Evolutionary conservation across 2,329 filamentous ascomycete genomes (phyloP).

Genomic region (Lasiodiplodia hormozganensis): DNA sequence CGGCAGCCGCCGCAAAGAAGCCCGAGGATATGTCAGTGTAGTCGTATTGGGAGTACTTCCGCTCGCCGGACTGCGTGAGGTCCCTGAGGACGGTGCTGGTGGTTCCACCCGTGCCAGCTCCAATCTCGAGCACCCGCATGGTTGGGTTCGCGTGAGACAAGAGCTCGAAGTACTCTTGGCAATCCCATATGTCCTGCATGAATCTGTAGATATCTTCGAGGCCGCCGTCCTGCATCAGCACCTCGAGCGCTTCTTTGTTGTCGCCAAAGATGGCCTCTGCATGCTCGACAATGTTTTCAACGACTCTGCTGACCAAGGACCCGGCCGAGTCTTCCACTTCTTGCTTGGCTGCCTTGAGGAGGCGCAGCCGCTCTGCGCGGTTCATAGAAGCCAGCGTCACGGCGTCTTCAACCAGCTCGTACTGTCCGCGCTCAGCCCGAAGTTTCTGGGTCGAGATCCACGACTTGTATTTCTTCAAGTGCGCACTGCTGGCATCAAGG

Average conservation of each 20-base stretch:
- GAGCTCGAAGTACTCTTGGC: constrained; percentile 23
- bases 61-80: constrained; percentile 6
- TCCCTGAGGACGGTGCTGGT: constrained; percentile 25
- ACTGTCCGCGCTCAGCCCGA: too few species aligned
- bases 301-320: constrained; percentile 4
- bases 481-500: neutral
- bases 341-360: neutral
- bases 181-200: constrained; percentile 30
- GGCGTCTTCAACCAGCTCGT: too few species aligned
- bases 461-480: neutral
- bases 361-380: too few species aligned
- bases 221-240: constrained; percentile 20
- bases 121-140: constrained; percentile 3
- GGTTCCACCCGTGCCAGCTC: constrained; percentile 28
- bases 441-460: constrained; percentile 5
- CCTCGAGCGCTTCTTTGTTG: constrained; percentile 1
- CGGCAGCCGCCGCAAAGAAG: constrained; percentile 29
- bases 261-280: constrained; percentile 27
- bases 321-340: neutral
- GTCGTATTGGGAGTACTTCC: constrained; percentile 28
- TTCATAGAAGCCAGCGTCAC: too few species aligned
- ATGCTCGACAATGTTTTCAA: constrained; percentile 30
- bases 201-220: constrained; percentile 31
- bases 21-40: constrained; percentile 33
- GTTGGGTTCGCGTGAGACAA: constrained; percentile 5